Percentiles rank a stretch among this genome's conserved stretches.
These are phyloP conservation scores for Cronartium quercuum DNA, from an alignment of 1,284 basidiomycete species.

Conservation along the genomic window DNA sequence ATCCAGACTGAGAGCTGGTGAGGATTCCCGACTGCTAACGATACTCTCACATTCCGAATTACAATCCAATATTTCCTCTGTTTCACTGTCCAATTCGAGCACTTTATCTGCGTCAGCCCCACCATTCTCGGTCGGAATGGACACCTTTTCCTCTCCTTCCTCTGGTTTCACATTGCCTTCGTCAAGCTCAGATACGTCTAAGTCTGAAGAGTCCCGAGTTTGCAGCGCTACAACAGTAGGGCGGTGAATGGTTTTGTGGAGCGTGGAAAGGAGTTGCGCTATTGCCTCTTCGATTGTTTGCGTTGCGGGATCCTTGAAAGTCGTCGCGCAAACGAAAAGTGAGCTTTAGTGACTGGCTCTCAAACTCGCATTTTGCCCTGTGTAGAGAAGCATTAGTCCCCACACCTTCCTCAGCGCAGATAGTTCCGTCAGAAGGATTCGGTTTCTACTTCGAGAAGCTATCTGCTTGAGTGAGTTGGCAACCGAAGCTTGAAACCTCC, in stretches of 20 bases:
- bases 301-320: neutral
- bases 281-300: neutral
- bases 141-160: neutral
- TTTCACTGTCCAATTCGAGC: neutral
- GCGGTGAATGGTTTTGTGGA: neutral
- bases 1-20: neutral
- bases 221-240: neutral
- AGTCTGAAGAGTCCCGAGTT: neutral
- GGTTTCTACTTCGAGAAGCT: neutral
- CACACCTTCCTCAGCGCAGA: neutral
- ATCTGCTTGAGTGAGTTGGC: neutral
- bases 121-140: neutral
- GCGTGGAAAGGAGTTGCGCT: neutral
- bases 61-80: neutral
- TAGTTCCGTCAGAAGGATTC: neutral
- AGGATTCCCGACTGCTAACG: neutral
- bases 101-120: neutral
- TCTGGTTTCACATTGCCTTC: neutral
- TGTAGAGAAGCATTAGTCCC: neutral
- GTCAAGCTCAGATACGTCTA: neutral
- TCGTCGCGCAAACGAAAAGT: neutral
- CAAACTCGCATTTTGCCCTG: neutral
- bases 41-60: neutral
- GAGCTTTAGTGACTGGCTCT: neutral
- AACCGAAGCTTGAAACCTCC: neutral